Conservation (phyloP, 805 yeast species). For the Candida takata region DNA sequence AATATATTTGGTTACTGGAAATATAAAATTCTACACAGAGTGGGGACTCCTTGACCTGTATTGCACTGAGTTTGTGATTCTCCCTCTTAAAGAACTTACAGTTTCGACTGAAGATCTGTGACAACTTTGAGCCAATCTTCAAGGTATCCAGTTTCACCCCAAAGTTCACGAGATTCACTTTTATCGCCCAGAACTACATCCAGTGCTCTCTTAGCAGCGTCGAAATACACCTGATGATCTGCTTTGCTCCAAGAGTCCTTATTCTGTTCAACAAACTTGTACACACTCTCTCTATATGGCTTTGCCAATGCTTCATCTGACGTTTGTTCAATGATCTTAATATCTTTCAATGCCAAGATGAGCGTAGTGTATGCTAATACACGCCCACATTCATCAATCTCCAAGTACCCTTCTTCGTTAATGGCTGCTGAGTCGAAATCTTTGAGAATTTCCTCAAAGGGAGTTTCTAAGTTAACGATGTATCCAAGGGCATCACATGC, state of each 20-base stretch:
- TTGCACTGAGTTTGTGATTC: no score
- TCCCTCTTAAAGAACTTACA: slow-evolving; percentile 1
- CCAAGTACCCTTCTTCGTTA: slow-evolving; percentile 4
- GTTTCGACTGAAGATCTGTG: neutral
- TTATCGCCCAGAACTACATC: slow-evolving; percentile 1
- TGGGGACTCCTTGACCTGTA: no score
- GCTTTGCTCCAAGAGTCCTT: neutral
- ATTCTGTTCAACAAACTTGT: slow-evolving; percentile 1
- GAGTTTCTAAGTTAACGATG: neutral
- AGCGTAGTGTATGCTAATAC: slow-evolving; percentile 1
- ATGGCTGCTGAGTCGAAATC: neutral
- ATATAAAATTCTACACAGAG: no score
- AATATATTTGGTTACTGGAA: no score
- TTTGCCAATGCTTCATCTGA: slow-evolving; percentile 1
- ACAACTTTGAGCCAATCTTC: neutral
- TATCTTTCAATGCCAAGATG: slow-evolving; percentile 1
- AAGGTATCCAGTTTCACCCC: slow-evolving; percentile 5
- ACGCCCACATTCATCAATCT: slow-evolving; percentile 4
- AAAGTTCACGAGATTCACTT: slow-evolving; percentile 5
- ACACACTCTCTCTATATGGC: slow-evolving; percentile 1
- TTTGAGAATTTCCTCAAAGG: neutral
- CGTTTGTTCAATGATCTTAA: slow-evolving; percentile 1
- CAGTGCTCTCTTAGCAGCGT: neutral
- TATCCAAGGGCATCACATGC: slow-evolving; percentile 4
- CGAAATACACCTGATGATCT: neutral